Evolutionary conservation across 2,329 filamentous ascomycete species (phyloP), one percentile per base, ranked within the genome.

Genomic region (Clonostachys solani): DNA sequence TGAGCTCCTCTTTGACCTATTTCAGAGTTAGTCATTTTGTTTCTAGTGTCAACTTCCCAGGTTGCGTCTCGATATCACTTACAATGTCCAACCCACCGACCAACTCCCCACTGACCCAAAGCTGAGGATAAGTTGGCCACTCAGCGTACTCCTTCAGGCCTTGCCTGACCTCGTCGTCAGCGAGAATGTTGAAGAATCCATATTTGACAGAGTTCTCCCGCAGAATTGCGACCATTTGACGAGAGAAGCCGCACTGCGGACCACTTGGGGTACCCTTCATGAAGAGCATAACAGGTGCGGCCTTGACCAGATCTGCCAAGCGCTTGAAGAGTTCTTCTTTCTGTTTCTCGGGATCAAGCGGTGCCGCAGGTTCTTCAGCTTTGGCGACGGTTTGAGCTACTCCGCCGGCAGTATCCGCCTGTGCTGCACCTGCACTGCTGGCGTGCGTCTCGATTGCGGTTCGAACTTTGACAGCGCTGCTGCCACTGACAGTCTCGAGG

Each of bases 161-260:
- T 71, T 97, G 92, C 51, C 94, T 81, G 43, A 99, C 94, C 67
- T 97, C 92, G 60, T 99, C 92, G 64, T 99, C 94, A 53, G 94
- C 94, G 58, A 99, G 71, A 54, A 99, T 99, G 65, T 99, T 97
- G 77, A 99, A 99, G 76, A 99, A 99, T 17, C 94, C 94, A 66
- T 97, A 99, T 65, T 95, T 90, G 50, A 99, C 87, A 44, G 87
- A 87, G 62, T 90, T 86, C 70, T 97, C 92, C 45, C 94, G 81
- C 58, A 99, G 71, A 42, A 99, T 81, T 23, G 75, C 84, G 40
- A 99, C 94, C 41, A 96, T 73, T 71, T 96, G 91, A 56, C 92
- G 77, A 55, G 89, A 95, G 71, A 99, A 99, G 3, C 94, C 91
- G 61, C 92, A 96, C 67, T 95, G 88, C 2, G 91, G 91, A 33